Conservation (phyloP, 1,139 yeast genomes). For the Kluyveromyces sp. region DNA sequence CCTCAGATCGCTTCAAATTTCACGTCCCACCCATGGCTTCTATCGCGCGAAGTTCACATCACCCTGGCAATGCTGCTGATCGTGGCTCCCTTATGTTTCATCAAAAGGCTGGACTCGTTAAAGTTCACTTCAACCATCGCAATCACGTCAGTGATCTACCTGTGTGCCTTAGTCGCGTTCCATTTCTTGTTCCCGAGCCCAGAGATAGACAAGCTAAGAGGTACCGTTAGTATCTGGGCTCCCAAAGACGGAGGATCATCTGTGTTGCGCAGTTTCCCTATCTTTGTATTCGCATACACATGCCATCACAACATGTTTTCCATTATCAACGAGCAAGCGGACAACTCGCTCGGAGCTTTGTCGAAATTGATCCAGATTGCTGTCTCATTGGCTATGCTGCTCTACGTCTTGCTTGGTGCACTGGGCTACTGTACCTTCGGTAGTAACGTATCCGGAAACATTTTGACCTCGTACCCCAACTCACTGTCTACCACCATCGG, state of each 20-base stretch:
- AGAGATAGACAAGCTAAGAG: constrained; percentile 35
- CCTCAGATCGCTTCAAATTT: constrained; percentile 57
- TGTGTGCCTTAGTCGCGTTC: constrained; percentile 52
- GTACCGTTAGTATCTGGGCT: constrained; percentile 33
- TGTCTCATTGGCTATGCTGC: constrained; percentile 48
- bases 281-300: constrained; percentile 72
- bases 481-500: constrained; percentile 58
- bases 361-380: constrained; percentile 50
- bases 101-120: constrained; percentile 58
- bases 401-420: constrained; percentile 57
- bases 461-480: constrained; percentile 62
- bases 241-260: constrained; percentile 34
- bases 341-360: constrained; percentile 47
- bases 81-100: constrained; percentile 55
- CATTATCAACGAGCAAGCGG: constrained; percentile 56
- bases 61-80: constrained; percentile 49
- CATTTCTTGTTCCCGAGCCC: constrained; percentile 43
- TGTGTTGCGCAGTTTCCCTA: constrained; percentile 51
- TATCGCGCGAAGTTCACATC: constrained; percentile 58
- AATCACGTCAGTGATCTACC: constrained; percentile 57
- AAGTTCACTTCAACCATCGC: constrained; percentile 67
- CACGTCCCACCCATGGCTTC: constrained; percentile 28
- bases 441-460: constrained; percentile 54
- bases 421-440: constrained; percentile 71
- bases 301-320: constrained; percentile 81